Percentiles rank a stretch among this genome's conserved stretches.
These are phyloP conservation scores for Irpex lacteus DNA, from an alignment of 1,284 basidiomycete genomes.

Conservation along the genomic window DNA sequence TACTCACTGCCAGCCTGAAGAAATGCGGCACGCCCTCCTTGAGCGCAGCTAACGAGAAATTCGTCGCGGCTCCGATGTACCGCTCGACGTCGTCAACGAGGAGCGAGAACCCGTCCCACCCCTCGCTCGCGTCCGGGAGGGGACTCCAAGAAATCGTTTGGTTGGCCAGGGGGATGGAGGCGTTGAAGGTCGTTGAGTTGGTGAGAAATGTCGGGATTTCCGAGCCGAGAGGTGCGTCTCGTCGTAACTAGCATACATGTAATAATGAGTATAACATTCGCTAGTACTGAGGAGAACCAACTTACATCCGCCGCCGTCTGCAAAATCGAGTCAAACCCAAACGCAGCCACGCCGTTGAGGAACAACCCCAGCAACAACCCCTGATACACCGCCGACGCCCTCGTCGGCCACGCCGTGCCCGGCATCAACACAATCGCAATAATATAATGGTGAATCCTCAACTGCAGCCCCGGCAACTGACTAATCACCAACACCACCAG, in stretches of 20 bases:
- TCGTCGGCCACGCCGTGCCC: constrained; percentile 78
- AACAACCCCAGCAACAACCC: constrained; percentile 84
- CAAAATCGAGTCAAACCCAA: constrained; percentile 78
- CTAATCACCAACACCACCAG: constrained; percentile 65
- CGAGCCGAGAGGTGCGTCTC: constrained; percentile 72
- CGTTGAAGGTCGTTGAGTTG: constrained; percentile 63
- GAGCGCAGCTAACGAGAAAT: constrained; percentile 64
- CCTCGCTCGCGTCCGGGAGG: constrained; percentile 39
- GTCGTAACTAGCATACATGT: constrained; percentile 48
- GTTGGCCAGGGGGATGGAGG: constrained; percentile 50
- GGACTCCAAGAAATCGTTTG: constrained; percentile 64
- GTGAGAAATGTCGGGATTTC: constrained; percentile 72
- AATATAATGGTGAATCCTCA: constrained; percentile 77
- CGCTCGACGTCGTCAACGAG: constrained; percentile 85
- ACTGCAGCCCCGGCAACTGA: constrained; percentile 63
- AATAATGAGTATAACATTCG: no score
- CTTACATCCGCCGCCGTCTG: constrained; percentile 73
- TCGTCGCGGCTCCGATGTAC: constrained; percentile 63
- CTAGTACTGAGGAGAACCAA: no score
- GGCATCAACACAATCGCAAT: constrained; percentile 75
- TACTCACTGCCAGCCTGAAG: constrained; percentile 79
- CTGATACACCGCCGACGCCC: constrained; percentile 76
- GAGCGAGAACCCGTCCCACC: constrained; percentile 75
- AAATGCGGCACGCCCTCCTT: constrained; percentile 72
- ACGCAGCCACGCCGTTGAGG: constrained; percentile 73